Conservation (phyloP, 2,329 filamentous ascomycete species). For the Trichophyton mentagrophytes region DNA sequence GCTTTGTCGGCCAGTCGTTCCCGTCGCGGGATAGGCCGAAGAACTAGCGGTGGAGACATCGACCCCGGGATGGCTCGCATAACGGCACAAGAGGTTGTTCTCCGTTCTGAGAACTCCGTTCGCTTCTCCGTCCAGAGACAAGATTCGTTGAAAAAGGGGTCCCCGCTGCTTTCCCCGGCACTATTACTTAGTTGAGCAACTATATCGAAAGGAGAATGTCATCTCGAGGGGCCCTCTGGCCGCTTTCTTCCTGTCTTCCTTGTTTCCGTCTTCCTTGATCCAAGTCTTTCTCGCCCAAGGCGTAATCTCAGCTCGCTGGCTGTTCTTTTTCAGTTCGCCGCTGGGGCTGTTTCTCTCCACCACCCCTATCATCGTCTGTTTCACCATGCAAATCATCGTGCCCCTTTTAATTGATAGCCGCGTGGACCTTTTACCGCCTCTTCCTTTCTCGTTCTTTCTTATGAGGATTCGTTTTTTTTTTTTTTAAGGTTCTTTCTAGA, state of each 20-base stretch:
- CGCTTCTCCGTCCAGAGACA: not conserved
- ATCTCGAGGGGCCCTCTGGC: too few relatives aligned
- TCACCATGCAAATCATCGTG: not conserved
- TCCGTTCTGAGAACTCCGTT: not conserved
- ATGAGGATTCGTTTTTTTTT: not conserved
- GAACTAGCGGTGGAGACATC: constrained; percentile 4
- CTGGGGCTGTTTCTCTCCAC: too few relatives aligned
- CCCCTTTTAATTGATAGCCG: constrained; percentile 4
- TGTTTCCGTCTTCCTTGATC: not conserved
- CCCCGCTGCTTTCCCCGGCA: not conserved
- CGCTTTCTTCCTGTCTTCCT: not conserved
- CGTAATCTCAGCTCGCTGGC: not conserved
- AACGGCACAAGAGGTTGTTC: too few relatives aligned
- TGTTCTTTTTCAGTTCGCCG: too few relatives aligned
- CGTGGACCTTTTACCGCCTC: not conserved
- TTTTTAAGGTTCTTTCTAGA: not conserved
- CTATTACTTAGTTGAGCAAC: not conserved
- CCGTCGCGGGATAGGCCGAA: constrained; percentile 4
- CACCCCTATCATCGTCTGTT: not conserved
- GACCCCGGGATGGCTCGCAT: not conserved
- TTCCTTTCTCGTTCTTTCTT: not conserved
- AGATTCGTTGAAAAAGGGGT: not conserved
- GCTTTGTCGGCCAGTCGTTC: not conserved
- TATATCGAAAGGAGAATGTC: too few relatives aligned
- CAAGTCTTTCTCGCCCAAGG: not conserved